phyloP scores from a whole-genome alignment of 1,284 basidiomycete species.

The Irpex lacteus region DNA sequence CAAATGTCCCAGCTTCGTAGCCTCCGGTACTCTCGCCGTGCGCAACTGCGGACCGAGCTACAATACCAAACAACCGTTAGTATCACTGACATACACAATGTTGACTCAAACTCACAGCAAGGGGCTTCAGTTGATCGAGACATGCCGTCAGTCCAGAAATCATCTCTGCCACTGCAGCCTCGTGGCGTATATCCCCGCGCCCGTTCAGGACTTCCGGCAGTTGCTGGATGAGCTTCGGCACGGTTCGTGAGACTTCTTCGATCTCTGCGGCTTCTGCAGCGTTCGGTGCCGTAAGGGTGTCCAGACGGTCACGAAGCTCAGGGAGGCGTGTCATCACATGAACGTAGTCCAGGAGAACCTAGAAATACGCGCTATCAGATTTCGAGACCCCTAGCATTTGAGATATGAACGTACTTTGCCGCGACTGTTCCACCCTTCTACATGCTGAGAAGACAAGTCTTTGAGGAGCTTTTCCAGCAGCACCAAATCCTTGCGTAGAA shows the following conservation, averaged over 20 bases:
- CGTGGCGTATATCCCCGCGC: conserved; percentile 56
- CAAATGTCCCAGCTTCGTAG: conserved; percentile 49
- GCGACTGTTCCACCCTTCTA: conserved; percentile 75
- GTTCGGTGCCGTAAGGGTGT: conserved; percentile 43
- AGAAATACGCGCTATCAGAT: too few relatives aligned
- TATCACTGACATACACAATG: conserved; percentile 13
- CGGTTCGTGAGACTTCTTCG: conserved; percentile 53
- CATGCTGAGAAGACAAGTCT: conserved; percentile 58
- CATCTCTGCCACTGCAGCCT: conserved; percentile 74
- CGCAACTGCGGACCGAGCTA: conserved; percentile 40
- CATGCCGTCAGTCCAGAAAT: conserved; percentile 57
- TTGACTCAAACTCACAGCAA: conserved; percentile 46
- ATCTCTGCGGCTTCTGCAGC: conserved; percentile 49
- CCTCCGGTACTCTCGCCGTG: conserved; percentile 43
- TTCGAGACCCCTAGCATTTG: too few relatives aligned
- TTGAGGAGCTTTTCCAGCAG: conserved; percentile 74
- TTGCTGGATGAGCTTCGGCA: conserved; percentile 67
- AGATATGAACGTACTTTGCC: conserved; percentile 80
- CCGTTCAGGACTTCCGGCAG: conserved; percentile 68
- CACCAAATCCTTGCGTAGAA: conserved; percentile 77
- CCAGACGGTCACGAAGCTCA: conserved; percentile 46
- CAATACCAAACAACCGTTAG: neutral
- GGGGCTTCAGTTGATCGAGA: conserved; percentile 55
- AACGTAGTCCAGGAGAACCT: conserved; percentile 72
- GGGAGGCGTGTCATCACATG: conserved; percentile 63